phyloP scores from a whole-genome alignment of 768 basidiomycete genomes.

The Tylopilus intermedius region DNA sequence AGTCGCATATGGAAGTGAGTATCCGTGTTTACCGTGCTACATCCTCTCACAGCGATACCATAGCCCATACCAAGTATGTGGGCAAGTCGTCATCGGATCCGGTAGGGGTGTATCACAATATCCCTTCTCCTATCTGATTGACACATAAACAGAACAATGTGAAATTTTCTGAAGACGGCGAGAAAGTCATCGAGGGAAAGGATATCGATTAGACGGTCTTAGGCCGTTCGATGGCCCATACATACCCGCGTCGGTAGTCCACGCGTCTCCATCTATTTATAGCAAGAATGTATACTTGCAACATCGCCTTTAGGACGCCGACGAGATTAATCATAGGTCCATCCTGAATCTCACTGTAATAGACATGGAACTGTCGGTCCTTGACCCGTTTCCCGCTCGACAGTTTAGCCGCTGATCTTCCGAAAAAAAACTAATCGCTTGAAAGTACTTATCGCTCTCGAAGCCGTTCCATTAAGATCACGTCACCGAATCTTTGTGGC shows the following conservation, averaged over 20 bases:
- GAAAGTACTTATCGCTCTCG: no score
- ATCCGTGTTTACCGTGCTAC: no score
- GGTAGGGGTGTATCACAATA: conserved; percentile 24
- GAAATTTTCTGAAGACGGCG: conserved; percentile 75
- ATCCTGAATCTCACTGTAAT: no score
- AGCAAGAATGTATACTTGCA: neutral
- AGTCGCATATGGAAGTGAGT: conserved; percentile 78
- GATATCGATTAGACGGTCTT: conserved; percentile 12
- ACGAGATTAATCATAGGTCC: no score
- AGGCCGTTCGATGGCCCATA: neutral
- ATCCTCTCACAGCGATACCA: neutral
- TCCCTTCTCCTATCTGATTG: neutral
- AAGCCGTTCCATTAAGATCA: no score
- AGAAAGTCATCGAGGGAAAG: conserved; percentile 56
- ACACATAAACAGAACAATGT: conserved; percentile 54
- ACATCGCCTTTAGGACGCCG: no score
- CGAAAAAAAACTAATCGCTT: no score
- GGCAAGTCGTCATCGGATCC: conserved; percentile 55
- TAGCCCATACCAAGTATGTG: conserved; percentile 84
- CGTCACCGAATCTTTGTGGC: no score
- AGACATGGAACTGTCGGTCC: no score
- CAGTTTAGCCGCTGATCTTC: no score
- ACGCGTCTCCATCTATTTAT: neutral
- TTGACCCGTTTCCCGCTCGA: no score
- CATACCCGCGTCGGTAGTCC: neutral